Evolutionary conservation across 129 eudicot species (phyloP).

Genomic region (Solidago caesia): DNA sequence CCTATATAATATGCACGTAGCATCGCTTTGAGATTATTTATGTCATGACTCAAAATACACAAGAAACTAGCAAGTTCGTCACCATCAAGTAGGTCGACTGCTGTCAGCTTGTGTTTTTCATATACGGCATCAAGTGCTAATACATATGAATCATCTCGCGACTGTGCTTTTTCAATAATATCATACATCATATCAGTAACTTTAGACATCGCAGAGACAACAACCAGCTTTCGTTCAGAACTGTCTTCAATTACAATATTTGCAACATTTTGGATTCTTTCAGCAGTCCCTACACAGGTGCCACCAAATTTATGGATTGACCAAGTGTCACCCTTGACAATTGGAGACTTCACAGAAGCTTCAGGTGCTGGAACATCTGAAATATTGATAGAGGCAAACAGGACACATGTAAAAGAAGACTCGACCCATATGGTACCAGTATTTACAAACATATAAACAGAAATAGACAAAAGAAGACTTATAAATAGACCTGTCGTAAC

Average conservation of each 20-base stretch:
- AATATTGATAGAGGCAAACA: background rate
- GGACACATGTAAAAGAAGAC: background rate
- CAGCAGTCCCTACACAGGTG: conserved; percentile 91
- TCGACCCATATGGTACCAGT: background rate
- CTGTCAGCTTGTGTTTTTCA: conserved; percentile 83
- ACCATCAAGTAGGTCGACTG: conserved; percentile 77
- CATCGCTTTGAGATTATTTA: conserved; percentile 86
- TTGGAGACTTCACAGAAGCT: conserved; percentile 42
- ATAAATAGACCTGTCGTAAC: conserved; percentile 35
- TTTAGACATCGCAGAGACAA: conserved; percentile 98
- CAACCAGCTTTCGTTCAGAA: conserved; percentile 86
- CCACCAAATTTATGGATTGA: conserved; percentile 98
- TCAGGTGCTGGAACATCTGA: conserved; percentile 52
- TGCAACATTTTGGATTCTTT: conserved; percentile 83
- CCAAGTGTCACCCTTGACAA: conserved; percentile 85
- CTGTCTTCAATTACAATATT: conserved; percentile 59
- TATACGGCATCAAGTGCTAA: conserved; percentile 78
- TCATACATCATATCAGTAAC: conserved; percentile 99
- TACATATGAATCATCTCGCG: conserved; percentile 71
- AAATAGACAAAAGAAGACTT: background rate
- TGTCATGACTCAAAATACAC: conserved; percentile 56
- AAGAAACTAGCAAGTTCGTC: conserved; percentile 69
- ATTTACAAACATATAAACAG: conserved; percentile 6
- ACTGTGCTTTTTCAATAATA: conserved; percentile 77
- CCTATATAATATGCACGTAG: conserved; percentile 93